These are phyloP conservation scores for Botrytis fragariae DNA, from an alignment of 2,329 filamentous ascomycete genomes.

Conservation along the genomic window DNA sequence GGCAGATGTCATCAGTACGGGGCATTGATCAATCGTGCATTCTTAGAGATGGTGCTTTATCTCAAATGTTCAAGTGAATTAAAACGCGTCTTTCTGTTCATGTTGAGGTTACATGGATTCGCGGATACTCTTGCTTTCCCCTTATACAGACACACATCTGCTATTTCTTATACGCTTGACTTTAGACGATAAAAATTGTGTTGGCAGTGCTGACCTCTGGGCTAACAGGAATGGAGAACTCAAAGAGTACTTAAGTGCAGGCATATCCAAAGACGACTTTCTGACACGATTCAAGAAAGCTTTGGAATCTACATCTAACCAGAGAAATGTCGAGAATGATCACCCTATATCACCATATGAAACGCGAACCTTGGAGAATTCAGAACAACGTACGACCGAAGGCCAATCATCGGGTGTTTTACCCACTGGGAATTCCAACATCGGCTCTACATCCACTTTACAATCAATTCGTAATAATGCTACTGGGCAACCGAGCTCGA, in stretches of 20 bases:
- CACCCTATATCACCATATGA: neutral
- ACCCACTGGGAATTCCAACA: neutral
- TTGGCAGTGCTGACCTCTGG: neutral
- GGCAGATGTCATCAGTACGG: neutral
- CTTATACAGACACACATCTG: neutral
- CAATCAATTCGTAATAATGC: neutral
- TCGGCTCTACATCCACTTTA: neutral
- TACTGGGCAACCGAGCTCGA: neutral
- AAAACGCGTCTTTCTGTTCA: neutral
- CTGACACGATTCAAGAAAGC: slow-evolving; percentile 51
- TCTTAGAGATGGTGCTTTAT: neutral
- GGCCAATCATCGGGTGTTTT: neutral
- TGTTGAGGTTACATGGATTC: neutral
- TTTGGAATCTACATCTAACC: slow-evolving; percentile 20
- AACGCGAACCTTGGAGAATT: neutral
- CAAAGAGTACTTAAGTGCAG: slow-evolving; percentile 70
- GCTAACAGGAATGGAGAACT: slow-evolving; percentile 64
- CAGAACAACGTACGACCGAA: slow-evolving; percentile 4
- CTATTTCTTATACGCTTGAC: neutral
- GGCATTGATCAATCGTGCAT: neutral
- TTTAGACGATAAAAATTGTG: neutral
- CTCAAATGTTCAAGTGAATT: neutral
- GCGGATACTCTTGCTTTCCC: too few relatives aligned
- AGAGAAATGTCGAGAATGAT: neutral
- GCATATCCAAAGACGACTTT: slow-evolving; percentile 65